Evolutionary conservation across 2,329 filamentous ascomycete genomes (phyloP), one percentile per base, ranked within the genome.

Genomic region (Cryphonectria japonica): DNA sequence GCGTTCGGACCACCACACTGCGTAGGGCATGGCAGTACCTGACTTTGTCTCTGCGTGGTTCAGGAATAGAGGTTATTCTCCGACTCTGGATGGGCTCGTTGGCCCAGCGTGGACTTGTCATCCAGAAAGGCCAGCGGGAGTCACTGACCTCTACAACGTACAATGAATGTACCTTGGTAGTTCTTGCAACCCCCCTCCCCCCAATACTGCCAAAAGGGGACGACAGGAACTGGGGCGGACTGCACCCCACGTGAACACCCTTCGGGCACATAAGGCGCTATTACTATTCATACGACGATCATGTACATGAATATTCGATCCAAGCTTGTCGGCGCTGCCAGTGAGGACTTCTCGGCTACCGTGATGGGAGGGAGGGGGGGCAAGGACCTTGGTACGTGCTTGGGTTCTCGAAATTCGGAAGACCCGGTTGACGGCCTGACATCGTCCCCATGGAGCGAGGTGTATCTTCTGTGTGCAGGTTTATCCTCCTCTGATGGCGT

Each of bases 311-410:
- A 39, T n/a, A 57, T 62, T 62, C 46, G 37, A 52, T 39, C 66
- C 65, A 60, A 71, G 46, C 57, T 54, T 67, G 64, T 60, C 63
- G 62, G 41, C 34, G 54, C 57, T 70, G 57, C 62, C 57, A 68
- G 69, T 67, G 69, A 66, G 59, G 65, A 54, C 57, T 26, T 26
- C 26, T 26, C 26, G 26, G 26, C 26, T 26, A 26, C 26, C 26
- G 26, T 26, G 26, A 26, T 26, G 26, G 26, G 26, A 26, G 26
- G 26, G 26, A 26, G 26, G 26, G 26, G 26, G 26, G 26, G 26
- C 26, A 26, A 26, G 26, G 26, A 26, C 26, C 26, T 26, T 26
- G 26, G 26, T 26, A 26, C 26, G 26, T 26, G 26, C 26, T 26
- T 26, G 26, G 26, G 26, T 26, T 26, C 26, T 26, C 26, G 26